Evolutionary conservation across 176 grass and related monocot genomes (phyloP).

Genomic region (Coix lacrymajobi): DNA sequence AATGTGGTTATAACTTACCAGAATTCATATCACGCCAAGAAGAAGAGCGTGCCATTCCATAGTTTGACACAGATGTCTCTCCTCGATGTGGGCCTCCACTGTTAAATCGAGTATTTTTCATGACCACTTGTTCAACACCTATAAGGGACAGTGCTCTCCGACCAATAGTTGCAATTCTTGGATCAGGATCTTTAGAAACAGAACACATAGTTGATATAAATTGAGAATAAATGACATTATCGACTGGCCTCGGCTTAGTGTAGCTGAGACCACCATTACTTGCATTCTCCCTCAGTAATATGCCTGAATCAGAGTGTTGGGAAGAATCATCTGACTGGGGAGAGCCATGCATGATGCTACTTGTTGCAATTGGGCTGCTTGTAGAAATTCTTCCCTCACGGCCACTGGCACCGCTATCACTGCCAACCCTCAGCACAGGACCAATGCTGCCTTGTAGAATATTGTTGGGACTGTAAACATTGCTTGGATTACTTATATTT

Average conservation of each 20-base stretch:
- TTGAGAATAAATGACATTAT: constrained; percentile 68
- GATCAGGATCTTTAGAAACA: constrained; percentile 88
- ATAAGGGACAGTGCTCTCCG: constrained; percentile 73
- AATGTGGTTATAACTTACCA: constrained; percentile 37
- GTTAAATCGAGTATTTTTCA: constrained; percentile 68
- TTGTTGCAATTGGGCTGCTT: constrained; percentile 60
- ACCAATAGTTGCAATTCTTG: constrained; percentile 64
- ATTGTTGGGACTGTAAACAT: constrained; percentile 45
- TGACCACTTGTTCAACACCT: constrained; percentile 77
- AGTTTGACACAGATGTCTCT: constrained; percentile 61
- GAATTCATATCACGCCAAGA: constrained; percentile 98
- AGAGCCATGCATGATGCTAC: constrained; percentile 73
- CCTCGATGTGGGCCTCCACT: constrained; percentile 48
- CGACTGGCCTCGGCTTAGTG: constrained; percentile 48
- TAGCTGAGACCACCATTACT: constrained; percentile 76
- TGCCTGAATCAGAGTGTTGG: constrained; percentile 86
- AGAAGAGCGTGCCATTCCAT: constrained; percentile 81
- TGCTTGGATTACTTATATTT: constrained; percentile 61
- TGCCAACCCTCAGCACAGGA: constrained; percentile 79
- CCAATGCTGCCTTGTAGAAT: constrained; percentile 62
- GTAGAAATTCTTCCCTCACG: constrained; percentile 65
- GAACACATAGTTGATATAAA: constrained; percentile 76
- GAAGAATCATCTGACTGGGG: constrained; percentile 96
- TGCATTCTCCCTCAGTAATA: constrained; percentile 64
- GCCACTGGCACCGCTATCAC: constrained; percentile 55